Conservation (phyloP, 768 basidiomycete species). For the Trametes elegans region DNA sequence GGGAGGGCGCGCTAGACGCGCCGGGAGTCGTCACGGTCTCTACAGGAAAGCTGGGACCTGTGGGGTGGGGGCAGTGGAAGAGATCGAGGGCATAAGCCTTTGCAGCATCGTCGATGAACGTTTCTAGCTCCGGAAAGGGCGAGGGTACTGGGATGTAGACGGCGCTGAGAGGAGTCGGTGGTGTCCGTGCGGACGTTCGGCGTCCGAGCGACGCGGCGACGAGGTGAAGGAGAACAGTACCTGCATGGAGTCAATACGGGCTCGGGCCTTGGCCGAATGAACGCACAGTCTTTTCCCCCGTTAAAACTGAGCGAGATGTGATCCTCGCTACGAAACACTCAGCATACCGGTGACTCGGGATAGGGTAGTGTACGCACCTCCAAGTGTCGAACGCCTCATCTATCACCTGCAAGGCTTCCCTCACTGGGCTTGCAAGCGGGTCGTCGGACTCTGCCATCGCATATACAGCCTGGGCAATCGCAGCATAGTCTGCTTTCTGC, state of each 20-base stretch:
- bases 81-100: slow-evolving; percentile 73
- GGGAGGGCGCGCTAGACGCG: slow-evolving; percentile 11
- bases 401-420: slow-evolving; percentile 81
- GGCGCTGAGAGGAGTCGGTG: slow-evolving; percentile 51
- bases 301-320: slow-evolving; percentile 91
- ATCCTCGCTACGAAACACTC: slow-evolving; percentile 47
- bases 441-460: slow-evolving; percentile 53
- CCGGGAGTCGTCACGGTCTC: slow-evolving; percentile 47
- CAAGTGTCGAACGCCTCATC: slow-evolving; percentile 72
- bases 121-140: slow-evolving; percentile 81
- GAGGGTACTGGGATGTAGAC: slow-evolving; percentile 91
- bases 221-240: slow-evolving; percentile 93
- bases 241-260: slow-evolving; percentile 38
- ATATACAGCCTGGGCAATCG: slow-evolving; percentile 60
- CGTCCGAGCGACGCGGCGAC: slow-evolving; percentile 71
- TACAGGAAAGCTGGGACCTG: slow-evolving; percentile 34
- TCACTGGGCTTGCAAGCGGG: slow-evolving; percentile 58
- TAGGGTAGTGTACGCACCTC: slow-evolving; percentile 59
- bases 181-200: slow-evolving; percentile 32
- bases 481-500: slow-evolving; percentile 46
- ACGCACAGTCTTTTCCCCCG: slow-evolving; percentile 96
- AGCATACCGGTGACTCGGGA: not conserved
- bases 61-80: slow-evolving; percentile 47
- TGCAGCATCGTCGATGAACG: slow-evolving; percentile 70
- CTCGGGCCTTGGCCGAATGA: not conserved